These are phyloP conservation scores for Vitis cinerea DNA, from an alignment of 164 flowering plant genomes.

Conservation along the genomic window DNA sequence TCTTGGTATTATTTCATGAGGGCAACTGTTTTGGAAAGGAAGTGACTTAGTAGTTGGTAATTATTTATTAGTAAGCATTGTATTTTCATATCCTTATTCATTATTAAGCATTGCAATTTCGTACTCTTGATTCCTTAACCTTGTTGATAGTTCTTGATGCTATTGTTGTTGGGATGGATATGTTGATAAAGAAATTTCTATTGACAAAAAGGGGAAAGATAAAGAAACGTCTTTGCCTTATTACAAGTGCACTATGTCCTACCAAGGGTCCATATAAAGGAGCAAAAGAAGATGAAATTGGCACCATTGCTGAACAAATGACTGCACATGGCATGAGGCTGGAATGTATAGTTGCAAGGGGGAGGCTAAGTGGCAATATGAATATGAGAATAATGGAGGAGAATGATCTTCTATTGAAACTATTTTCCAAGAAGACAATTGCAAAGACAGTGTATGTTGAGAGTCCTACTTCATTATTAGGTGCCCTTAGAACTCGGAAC, in stretches of 20 bases:
- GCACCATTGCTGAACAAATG: constrained; percentile 72
- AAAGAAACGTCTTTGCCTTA: constrained; percentile 82
- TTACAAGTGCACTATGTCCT: constrained; percentile 66
- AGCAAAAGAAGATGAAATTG: constrained; percentile 85
- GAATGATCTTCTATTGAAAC: constrained; percentile 61
- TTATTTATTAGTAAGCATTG: neutral
- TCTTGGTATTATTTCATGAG: neutral
- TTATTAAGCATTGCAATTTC: neutral
- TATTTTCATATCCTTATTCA: too few species aligned
- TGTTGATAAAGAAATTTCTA: constrained; percentile 86
- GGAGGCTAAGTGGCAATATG: constrained; percentile 34
- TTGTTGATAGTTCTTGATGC: constrained; percentile 79
- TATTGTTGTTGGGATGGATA: constrained; percentile 92
- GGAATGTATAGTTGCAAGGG: constrained; percentile 72
- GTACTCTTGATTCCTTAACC: constrained; percentile 50
- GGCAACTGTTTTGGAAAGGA: neutral
- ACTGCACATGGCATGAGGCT: constrained; percentile 69
- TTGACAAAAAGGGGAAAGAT: constrained; percentile 63
- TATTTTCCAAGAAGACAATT: constrained; percentile 55
- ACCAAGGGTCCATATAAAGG: constrained; percentile 83
- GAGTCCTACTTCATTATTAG: constrained; percentile 62
- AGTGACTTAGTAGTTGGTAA: neutral
- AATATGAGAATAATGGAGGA: constrained; percentile 51
- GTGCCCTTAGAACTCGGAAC: constrained; percentile 80
- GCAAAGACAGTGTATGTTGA: constrained; percentile 69